Evolutionary conservation across 2,329 filamentous ascomycete species (phyloP), one percentile per base, ranked within the genome.

Genomic region (Aspergillus neotritici): DNA sequence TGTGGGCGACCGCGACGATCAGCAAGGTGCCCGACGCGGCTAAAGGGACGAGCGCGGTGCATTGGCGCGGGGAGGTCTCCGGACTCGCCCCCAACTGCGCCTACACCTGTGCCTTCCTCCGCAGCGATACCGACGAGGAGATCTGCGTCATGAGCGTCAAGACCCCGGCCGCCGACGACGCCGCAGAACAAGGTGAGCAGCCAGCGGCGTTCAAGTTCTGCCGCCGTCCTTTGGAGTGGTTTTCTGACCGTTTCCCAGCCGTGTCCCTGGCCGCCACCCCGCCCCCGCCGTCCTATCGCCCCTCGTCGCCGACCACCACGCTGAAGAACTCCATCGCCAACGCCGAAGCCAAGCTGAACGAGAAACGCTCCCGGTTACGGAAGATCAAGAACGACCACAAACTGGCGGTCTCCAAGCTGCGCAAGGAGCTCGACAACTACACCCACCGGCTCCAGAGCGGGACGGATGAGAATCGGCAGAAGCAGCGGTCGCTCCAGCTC

Each of bases 261-360:
- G 50, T 71, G 31, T 61, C 61, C 43, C 61, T 66, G 40, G 61
- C 70, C 17, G 62, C 70, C 13, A 69, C 76, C 17, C 69, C 76
- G 34, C 71, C 75, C 37, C 78, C 79, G 48, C 77, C 78, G 48
- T 72, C 76, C 25, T 71, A 82, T 43, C 75, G 79, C 34, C 80
- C 80, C 35, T 79, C 79, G 31, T 83, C 80, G 16, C 80, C 80
- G 12, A 77, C 75, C 11, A 82, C 80, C 12, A 83, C 80, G 1
- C 67, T 84, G 39, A 81, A 77, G 60, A 82, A 82, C 47, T 83
- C 80, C 6, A 81, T 84, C 41, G 68, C 75, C 48, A 78, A 79
- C 31, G 78, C 78, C 31, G 79, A 83, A 57, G 69, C 73, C 40
- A 80, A 80, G 55, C 64, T 82, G 17, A 75, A 75, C 47, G 80